Base-by-base conservation (phyloP, 805 yeast species). In the Candida easanensis region DNA sequence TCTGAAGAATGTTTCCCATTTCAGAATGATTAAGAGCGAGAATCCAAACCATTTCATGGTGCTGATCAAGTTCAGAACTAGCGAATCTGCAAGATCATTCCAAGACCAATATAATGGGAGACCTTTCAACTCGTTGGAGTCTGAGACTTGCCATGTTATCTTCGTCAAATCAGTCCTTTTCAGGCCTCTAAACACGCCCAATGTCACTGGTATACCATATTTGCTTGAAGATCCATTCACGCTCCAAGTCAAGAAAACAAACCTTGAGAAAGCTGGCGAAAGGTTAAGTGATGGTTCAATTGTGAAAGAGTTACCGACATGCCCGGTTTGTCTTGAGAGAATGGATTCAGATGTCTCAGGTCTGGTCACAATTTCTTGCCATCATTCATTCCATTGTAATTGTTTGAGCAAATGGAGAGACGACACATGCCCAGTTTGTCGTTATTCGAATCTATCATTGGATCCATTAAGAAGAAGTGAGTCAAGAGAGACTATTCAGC, bases 261-360 rank as follows among this genome's bases (percentile, higher is more conserved):
- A 18, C 21, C 22, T 33, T 6, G n/a, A 26, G 17, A 41, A 52
- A 10, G 39, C 22, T 15, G 48, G 36, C 5, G 14, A 20, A n/a
- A 22, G 17, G 11, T 26, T 26, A 18, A 15, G 27, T 4, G 16
- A 22, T 9, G 45, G 62, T 26, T 55, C 63, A 11, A 59, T 34
- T 27, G 56, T 66, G 4, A 63, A 73, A 7, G 97, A 89, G 60
- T 69, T 89, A 23, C 96, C 97, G 0, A 85, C 93, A 0, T 89
- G 97, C 57, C 97, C 97, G 0, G 97, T 89, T 0, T 89, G 97
- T 58, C 67, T 89, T 15, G 97, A 89, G 54, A 69, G 95, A 46
- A 81, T 89, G 83, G 97, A 89, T 58, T 71, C 89, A 1, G 77
- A 76, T 18, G 69, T 84, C 4, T 80, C 95, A 0, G 97, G 97